These are phyloP conservation scores for Austroboletus rostrupii DNA, from an alignment of 1,284 basidiomycete genomes.

Conservation along the genomic window DNA sequence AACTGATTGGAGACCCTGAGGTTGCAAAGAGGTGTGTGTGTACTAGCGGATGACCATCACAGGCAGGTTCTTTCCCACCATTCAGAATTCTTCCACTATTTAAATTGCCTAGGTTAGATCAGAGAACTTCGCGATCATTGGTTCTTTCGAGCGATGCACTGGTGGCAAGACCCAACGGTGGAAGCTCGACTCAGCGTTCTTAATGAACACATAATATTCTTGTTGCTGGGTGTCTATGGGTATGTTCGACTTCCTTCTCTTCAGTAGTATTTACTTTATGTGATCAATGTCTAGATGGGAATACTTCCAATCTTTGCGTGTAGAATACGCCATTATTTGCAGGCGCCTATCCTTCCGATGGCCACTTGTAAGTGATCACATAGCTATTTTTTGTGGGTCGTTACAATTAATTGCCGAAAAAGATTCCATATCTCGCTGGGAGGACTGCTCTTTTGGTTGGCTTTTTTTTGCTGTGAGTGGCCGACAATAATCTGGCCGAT, in stretches of 20 bases:
- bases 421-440: conserved; percentile 22
- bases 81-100: not conserved
- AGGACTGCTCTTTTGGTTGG: conserved; percentile 9
- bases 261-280: not conserved
- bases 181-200: not conserved
- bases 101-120: not conserved
- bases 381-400: not conserved
- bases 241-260: conserved; percentile 4
- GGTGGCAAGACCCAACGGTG: conserved; percentile 10
- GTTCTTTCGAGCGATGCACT: conserved; percentile 7
- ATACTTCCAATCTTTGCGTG: conserved; percentile 13
- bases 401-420: not conserved
- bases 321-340: conserved; percentile 22
- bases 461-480: conserved; percentile 17
- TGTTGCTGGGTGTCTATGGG: conserved; percentile 15
- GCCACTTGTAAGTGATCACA: conserved; percentile 15
- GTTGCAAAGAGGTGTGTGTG: too few relatives aligned
- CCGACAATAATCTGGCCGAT: not conserved
- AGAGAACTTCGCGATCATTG: not conserved
- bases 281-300: conserved; percentile 19
- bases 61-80: too few relatives aligned
- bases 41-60: too few relatives aligned
- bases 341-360: conserved; percentile 19
- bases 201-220: conserved; percentile 1
- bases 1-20: too few relatives aligned